Base-by-base conservation (phyloP, 2,329 filamentous ascomycete species). In the Exophiala calicioides region DNA sequence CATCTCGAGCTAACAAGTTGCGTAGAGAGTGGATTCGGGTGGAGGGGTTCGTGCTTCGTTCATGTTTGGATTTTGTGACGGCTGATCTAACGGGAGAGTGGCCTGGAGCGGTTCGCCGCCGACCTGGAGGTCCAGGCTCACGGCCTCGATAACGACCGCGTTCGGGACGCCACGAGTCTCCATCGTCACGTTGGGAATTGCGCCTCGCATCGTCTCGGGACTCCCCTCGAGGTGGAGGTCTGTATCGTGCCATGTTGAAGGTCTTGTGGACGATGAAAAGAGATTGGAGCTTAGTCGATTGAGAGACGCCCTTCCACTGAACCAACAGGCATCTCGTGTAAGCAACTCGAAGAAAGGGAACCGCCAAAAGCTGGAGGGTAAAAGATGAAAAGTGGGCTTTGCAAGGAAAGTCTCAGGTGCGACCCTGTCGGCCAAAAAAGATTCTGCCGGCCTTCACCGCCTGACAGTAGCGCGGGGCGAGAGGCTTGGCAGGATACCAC, bases 1-100 rank as follows among this genome's bases (percentile, higher is more conserved):
- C 63, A 5, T 66, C 62, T 45, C 68, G 45, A 5, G 31, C 35
- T 18, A 60, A 46, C 8, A 52, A 50, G 37, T 55, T 58, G n/a
- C 48, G 50, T 13, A 60, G 49, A 13, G 56, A 59, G 35, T 56
- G 55, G 10, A 59, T 59, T 30, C 55, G 53, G n/a, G 55, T 54
- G 3, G 57, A 59, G 5, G 45, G 50, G 31, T 59, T 59, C 34
- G 44, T 50, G 24, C 45, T 45, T 10, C 57, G 50, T 27, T 52
- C 55, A 23, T 44, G 48, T 34, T 55, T 59, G 16, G 50, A 50
- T 41, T 58, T 55, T 10, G 29, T 44, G n/a, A 52, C 50, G 4
- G 36, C 50, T 30, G 44, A 48, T 30, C 50, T 31, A 7, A 43
- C 32, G 4, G 44, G 45, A 23, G 44, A 37, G 3, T 42, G n/a